These are phyloP conservation scores for Calocybe indica DNA, from an alignment of 768 basidiomycete species.

Conservation along the genomic window DNA sequence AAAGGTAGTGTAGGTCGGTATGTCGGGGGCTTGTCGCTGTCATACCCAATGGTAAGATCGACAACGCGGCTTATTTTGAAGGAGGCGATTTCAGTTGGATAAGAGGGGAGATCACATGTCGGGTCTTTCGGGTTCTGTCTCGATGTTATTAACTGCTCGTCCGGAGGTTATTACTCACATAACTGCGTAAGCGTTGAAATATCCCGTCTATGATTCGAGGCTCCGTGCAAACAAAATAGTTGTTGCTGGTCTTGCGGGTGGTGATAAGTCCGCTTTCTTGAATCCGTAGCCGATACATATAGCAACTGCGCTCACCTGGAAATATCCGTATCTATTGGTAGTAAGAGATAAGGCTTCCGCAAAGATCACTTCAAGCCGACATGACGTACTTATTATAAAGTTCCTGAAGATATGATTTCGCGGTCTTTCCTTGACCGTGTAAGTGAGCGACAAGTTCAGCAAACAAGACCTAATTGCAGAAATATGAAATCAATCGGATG, in stretches of 20 bases:
- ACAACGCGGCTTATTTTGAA: constrained; percentile 56
- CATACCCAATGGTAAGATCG: constrained; percentile 76
- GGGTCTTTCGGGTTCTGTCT: no score
- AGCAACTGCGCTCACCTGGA: constrained; percentile 41
- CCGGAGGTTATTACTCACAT: no score
- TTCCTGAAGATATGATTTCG: constrained; percentile 51
- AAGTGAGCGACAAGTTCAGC: constrained; percentile 59
- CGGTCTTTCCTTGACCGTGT: constrained; percentile 43
- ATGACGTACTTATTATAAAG: constrained; percentile 50
- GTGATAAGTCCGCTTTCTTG: background rate
- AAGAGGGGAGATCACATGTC: constrained; percentile 26
- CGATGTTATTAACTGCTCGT: no score
- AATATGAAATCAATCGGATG: background rate
- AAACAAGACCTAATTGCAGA: constrained; percentile 48
- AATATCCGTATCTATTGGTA: constrained; percentile 62
- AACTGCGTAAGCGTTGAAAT: constrained; percentile 53
- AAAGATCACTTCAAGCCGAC: background rate
- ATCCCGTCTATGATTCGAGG: constrained; percentile 60
- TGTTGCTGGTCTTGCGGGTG: constrained; percentile 60
- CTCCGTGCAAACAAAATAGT: constrained; percentile 75
- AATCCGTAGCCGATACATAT: background rate
- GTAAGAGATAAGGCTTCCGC: background rate
- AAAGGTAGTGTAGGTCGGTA: constrained; percentile 58
- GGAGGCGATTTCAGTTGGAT: constrained; percentile 57
- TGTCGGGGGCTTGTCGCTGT: constrained; percentile 65